phyloP scores from a whole-genome alignment of 257 asterid genomes.

The Hygrophila difformis region DNA sequence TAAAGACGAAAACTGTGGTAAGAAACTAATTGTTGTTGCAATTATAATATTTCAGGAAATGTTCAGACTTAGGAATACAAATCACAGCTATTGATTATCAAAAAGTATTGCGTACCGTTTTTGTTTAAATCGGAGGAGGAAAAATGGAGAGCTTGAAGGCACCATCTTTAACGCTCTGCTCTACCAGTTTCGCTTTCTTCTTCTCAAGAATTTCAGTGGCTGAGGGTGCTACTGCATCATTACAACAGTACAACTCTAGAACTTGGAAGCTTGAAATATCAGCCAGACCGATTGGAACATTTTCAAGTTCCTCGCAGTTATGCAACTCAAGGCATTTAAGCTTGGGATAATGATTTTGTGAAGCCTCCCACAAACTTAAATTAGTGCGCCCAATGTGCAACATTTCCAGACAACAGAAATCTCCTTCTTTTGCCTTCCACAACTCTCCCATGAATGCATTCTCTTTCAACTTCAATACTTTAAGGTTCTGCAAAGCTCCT shows the following conservation, averaged over 20 bases:
- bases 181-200: background rate
- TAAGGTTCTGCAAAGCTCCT: slow-evolving; percentile 16
- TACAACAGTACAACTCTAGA: slow-evolving; percentile 29
- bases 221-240: slow-evolving; percentile 24
- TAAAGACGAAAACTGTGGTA: no score
- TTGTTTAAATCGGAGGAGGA: slow-evolving; percentile 25
- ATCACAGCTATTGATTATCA: no score
- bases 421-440: slow-evolving; percentile 16
- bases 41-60: no score
- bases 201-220: slow-evolving; percentile 26
- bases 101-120: no score
- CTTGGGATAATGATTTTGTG: slow-evolving; percentile 33
- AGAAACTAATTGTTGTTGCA: no score
- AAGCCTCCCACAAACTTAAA: slow-evolving; percentile 30
- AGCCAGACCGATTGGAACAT: slow-evolving; percentile 26
- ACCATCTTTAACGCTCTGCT: slow-evolving; percentile 8
- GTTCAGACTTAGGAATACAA: no score
- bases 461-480: slow-evolving; percentile 23
- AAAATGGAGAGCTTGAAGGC: slow-evolving; percentile 36
- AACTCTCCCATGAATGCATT: slow-evolving; percentile 20
- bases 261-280: slow-evolving; percentile 29
- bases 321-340: slow-evolving; percentile 24
- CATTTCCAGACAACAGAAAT: slow-evolving; percentile 20
- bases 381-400: slow-evolving; percentile 35
- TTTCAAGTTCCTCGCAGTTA: slow-evolving; percentile 25